Evolutionary conservation across 208 protist species (phyloP), one percentile per base, ranked within the genome.

Genomic region (Trypanosoma grayi): DNA sequence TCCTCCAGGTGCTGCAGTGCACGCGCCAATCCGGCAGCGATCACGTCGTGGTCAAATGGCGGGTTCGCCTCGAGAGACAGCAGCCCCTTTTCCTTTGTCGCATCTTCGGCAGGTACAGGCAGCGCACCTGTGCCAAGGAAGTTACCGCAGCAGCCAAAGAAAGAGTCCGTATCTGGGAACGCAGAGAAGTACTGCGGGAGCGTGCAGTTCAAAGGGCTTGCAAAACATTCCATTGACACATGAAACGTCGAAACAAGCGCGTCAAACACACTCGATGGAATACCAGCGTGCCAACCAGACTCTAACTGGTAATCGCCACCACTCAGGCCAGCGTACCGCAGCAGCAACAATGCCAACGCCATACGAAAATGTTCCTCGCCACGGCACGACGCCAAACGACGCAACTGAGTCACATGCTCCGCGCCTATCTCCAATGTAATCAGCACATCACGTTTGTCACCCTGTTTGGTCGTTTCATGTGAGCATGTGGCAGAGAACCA

Each of bases 181-280:
- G 56, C 51, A 13, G 71, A 77, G 43, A 75, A 82, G 70, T 75
- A 78, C 46, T 55, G 47, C 22, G 45, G 56, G 3, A 68, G 56
- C 24, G 61, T 71, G 18, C 67, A 68, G 59, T 82, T 82, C 36
- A 82, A 75, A 39, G 76, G 76, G 37, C 71, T 75, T 4, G 66
- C 66, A 48, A 82, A 82, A 41, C 76, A 82, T 58, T 82, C 76
- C 16, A 61, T 66, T 0, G 28, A 39, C 27, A 66, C 30, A 7
- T 16, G 24, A 58, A 68, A 47, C 43, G 43, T 39, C 20, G 36
- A 11, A 27, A 60, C 65, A 20, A 81, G 66, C 2, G 33, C 43
- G 39, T 69, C 60, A 55, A 81, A 72, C 2, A 77, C 70, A 24
- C n/a, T 25, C 2, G 53, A 24, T 8, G 70, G 70, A 47, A 81